Base-by-base conservation (phyloP, 495 filamentous ascomycete species). In the Hyaloscypha finlandica region DNA sequence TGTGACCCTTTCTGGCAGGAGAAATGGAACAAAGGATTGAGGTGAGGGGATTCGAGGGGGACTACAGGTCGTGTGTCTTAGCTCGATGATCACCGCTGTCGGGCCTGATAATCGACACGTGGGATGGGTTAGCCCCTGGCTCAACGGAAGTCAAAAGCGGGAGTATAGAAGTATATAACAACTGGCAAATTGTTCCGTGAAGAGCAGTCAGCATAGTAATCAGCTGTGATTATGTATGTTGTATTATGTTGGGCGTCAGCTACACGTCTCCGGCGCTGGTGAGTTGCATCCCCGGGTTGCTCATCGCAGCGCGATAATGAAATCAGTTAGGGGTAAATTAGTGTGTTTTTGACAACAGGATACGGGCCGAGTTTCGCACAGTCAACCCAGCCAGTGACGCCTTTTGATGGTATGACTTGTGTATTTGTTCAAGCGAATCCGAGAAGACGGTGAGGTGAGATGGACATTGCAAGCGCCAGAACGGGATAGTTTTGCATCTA, bases 251-350 rank as follows among this genome's bases (percentile, higher is more conserved):
- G 42, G 42, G 16, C 42, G 42, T 48, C 42, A 48, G 42, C 8
- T 48, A 48, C 16, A 48, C 16, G 42, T 11, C 42, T 11, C 8
- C 9, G 42, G 42, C 16, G 16, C 4, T 14, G 42, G 9, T 6
- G 16, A 12, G 31, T 32, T 48, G 8, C 8, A 22, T 30, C 52
- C 45, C 4, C 16, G 25, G 25, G 25, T 48, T 48, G 8, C 65
- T 67, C 62, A 67, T 67, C 65, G 65, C 64, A 51, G 58, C 31
- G 3, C 31, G 65, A 67, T 67, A 54, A 59, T 65, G 63, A 65
- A 65, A 65, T 65, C 63, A 59, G 54, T 65, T 32, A 37, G 58
- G 63, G 33, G 51, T 0, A 6, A n/a, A 29, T 16, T 65, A 59
- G 63, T 59, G 63, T 51, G 48, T 59, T 59, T 32, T 51, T 58